phyloP scores from a whole-genome alignment of 306 rosid species.

The Notholithocarpus densiflorus region DNA sequence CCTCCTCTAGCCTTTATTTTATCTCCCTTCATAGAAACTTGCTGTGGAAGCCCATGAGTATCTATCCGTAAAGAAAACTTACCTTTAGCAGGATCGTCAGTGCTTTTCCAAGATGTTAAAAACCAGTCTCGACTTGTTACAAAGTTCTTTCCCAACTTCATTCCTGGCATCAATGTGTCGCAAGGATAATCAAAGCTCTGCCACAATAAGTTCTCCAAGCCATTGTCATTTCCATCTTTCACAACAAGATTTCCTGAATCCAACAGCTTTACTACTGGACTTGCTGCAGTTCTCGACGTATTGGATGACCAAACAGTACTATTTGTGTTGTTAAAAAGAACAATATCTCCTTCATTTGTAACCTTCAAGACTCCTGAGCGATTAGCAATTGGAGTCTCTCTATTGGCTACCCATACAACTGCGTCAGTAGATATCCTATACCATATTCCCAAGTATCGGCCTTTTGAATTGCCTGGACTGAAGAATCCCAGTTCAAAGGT shows the following conservation, averaged over 20 bases:
- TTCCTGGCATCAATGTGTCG: slow-evolving; percentile 40
- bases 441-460: slow-evolving; percentile 58
- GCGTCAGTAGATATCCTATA: slow-evolving; percentile 34
- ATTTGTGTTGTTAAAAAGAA: slow-evolving; percentile 11
- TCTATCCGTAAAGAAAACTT: background rate
- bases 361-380: slow-evolving; percentile 28
- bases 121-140: slow-evolving; percentile 16
- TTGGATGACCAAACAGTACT: slow-evolving; percentile 14
- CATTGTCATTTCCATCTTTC: slow-evolving; percentile 3
- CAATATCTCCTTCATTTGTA: slow-evolving; percentile 3
- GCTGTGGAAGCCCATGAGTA: background rate
- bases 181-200: slow-evolving; percentile 57
- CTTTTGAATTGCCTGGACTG: slow-evolving; percentile 39
- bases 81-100: slow-evolving; percentile 43
- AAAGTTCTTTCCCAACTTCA: slow-evolving; percentile 47
- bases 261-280: slow-evolving; percentile 25
- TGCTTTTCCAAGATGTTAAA: slow-evolving; percentile 40
- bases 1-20: background rate
- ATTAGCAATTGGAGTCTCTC: slow-evolving; percentile 27
- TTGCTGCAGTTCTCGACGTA: background rate
- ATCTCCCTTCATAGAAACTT: background rate
- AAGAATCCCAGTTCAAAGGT: slow-evolving; percentile 57
- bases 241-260: slow-evolving; percentile 38
- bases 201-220: slow-evolving; percentile 20
- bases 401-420: slow-evolving; percentile 62